Evolutionary conservation across 202 grass and related monocot genomes (phyloP).

Genomic region (Carex sylvatica): DNA sequence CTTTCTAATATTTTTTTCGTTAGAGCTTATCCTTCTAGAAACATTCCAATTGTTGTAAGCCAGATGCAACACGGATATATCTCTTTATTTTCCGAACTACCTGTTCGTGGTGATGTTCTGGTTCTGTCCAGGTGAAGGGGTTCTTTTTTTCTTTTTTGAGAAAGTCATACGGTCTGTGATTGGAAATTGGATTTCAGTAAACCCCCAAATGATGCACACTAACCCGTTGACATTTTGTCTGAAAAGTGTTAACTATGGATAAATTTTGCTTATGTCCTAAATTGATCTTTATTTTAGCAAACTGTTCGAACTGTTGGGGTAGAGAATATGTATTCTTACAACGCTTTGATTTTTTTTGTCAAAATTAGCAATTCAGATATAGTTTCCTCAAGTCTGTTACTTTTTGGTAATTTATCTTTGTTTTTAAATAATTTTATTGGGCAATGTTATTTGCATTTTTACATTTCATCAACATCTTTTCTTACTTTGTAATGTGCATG

Average conservation of each 20-base stretch:
- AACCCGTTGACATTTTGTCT: neutral
- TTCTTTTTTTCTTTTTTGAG: neutral
- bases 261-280: neutral
- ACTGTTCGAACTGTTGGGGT: too few species aligned
- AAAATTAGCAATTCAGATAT: neutral
- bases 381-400: neutral
- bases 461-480: neutral
- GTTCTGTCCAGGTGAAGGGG: neutral
- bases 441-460: neutral
- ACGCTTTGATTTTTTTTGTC: neutral
- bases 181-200: neutral
- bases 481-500: neutral
- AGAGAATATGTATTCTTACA: neutral
- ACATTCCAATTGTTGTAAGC: neutral
- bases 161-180: neutral
- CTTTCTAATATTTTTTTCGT: neutral
- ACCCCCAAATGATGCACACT: neutral
- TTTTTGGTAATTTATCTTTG: neutral
- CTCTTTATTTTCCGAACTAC: neutral
- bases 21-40: neutral
- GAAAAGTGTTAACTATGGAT: neutral
- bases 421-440: neutral
- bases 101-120: neutral
- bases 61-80: neutral
- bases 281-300: too few species aligned